Base-by-base conservation (phyloP, 2,329 filamentous ascomycete genomes). In the Penicillium verrucosum region DNA sequence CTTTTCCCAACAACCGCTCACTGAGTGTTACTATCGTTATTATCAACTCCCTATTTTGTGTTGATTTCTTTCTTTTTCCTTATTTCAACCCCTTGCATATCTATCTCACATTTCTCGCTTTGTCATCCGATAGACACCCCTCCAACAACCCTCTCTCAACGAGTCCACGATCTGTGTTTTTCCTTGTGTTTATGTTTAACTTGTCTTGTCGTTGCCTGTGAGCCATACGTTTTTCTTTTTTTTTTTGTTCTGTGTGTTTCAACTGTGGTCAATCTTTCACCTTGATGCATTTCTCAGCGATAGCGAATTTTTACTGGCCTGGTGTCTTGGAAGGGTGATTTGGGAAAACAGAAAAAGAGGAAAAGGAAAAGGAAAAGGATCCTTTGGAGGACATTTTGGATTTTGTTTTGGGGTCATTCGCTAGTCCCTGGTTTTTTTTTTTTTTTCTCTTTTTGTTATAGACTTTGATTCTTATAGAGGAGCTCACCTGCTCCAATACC, bases 1-100 rank as follows among this genome's bases (percentile, higher is more conserved):
- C 70, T 77, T 43, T 77, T 77, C 59, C 74, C 74, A 10, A 65
- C 67, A 37, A 57, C 63, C n/a, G 61, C 61, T 46, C 32, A 57
- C 10, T 53, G 51, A 54, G 43, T 27, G 18, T 49, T 11, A 45
- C 48, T 43, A 18, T 53, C 32, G 27, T 47, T 40, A 54, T 52
- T 25, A 51, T 50, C 54, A 60, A 58, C 38, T 16, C 38, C 49
- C 9, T 25, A 14, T 36, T 16, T 25, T 25, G 10, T 44, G 51
- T 52, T 54, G 45, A 56, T 55, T 30, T 57, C 55, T 51, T 53
- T 54, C 50, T 53, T 49, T 43, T 56, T 51, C 32, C 48, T 52
- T 41, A 46, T 53, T 30, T 30, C 29, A 30, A 54, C 36, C 55
- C 51, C 54, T 60, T 59, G 62, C 56, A 61, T 56, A 59, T 41